These are phyloP conservation scores for Talaromyces borbonicus DNA, from an alignment of 495 filamentous ascomycete genomes.

Conservation along the genomic window DNA sequence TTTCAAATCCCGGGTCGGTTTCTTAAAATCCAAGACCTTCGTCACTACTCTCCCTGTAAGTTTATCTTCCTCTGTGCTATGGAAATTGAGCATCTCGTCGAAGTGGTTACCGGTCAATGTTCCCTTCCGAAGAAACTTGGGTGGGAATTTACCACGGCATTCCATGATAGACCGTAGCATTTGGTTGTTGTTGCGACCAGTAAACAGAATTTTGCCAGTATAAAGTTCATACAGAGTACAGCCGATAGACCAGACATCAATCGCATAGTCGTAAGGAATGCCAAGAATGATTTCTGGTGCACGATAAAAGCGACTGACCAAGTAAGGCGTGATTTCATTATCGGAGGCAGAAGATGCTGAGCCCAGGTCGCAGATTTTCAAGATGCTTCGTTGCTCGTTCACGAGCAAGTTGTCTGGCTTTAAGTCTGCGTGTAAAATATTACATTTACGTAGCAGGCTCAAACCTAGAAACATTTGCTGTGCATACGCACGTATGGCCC, in stretches of 20 bases:
- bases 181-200: slow-evolving; percentile 90
- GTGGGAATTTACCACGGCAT: slow-evolving; percentile 83
- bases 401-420: slow-evolving; percentile 97
- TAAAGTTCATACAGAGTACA: slow-evolving; percentile 96
- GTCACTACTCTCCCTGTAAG: slow-evolving; percentile 70
- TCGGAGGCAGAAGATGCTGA: slow-evolving; percentile 86
- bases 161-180: slow-evolving; percentile 96
- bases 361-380: slow-evolving; percentile 94
- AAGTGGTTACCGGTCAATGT: slow-evolving; percentile 68
- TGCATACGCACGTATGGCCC: slow-evolving; percentile 77
- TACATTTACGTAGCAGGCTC: slow-evolving; percentile 75
- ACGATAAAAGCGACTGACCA: slow-evolving; percentile 94
- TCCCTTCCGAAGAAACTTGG: slow-evolving; percentile 74
- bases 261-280: slow-evolving; percentile 86
- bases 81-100: slow-evolving; percentile 77
- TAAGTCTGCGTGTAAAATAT: slow-evolving; percentile 88
- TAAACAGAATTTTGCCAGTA: slow-evolving; percentile 95
- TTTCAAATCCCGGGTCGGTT: slow-evolving; percentile 73
- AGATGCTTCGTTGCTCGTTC: slow-evolving; percentile 70
- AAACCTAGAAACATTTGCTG: slow-evolving; percentile 90
- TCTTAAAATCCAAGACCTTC: slow-evolving; percentile 61
- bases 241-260: slow-evolving; percentile 96
- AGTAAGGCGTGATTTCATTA: slow-evolving; percentile 83
- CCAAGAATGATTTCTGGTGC: slow-evolving; percentile 95
- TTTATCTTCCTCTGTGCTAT: slow-evolving; percentile 77